Percentiles rank a stretch among this genome's conserved stretches.
phyloP scores from a whole-genome alignment of 495 filamentous ascomycete species.

The Achaetomiella virescens region DNA sequence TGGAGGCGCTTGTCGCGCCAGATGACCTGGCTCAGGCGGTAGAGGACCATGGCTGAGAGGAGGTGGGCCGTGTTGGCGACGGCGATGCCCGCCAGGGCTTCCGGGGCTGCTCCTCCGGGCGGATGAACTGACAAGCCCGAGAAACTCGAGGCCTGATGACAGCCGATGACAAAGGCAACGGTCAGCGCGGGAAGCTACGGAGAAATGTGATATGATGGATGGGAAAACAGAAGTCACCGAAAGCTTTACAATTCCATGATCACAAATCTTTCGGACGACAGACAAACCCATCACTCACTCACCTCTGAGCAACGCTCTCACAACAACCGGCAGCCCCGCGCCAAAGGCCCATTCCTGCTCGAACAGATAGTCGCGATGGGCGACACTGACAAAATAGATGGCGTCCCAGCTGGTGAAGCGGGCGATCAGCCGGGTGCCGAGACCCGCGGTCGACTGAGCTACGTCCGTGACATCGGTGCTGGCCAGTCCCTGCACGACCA shows the following conservation, averaged over 20 bases:
- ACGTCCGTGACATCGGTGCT: constrained; percentile 51
- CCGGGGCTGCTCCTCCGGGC: constrained; percentile 8
- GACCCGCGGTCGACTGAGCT: constrained; percentile 36
- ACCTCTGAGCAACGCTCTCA: constrained; percentile 36
- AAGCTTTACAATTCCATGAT: not conserved
- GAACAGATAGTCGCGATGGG: constrained; percentile 67
- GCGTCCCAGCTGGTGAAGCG: constrained; percentile 85
- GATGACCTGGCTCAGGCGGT: constrained; percentile 47
- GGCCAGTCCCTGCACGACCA: constrained; percentile 32
- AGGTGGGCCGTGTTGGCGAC: constrained; percentile 70
- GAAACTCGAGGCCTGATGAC: constrained; percentile 3
- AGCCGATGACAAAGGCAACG: not conserved
- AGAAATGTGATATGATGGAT: not conserved
- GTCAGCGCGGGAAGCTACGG: not conserved
- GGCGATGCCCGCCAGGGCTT: constrained; percentile 49
- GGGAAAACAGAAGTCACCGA: not conserved
- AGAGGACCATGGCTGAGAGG: constrained; percentile 63
- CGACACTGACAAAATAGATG: constrained; percentile 71
- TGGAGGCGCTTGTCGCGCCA: constrained; percentile 45
- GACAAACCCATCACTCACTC: not conserved
- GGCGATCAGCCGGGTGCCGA: constrained; percentile 25
- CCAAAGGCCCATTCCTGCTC: constrained; percentile 99
- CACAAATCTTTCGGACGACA: no score
- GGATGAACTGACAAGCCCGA: constrained; percentile 1
- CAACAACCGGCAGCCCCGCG: constrained; percentile 52